These are phyloP conservation scores for Nothophaeocryptopus gaeumannii DNA, from an alignment of 2,329 filamentous ascomycete genomes.

Conservation along the genomic window DNA sequence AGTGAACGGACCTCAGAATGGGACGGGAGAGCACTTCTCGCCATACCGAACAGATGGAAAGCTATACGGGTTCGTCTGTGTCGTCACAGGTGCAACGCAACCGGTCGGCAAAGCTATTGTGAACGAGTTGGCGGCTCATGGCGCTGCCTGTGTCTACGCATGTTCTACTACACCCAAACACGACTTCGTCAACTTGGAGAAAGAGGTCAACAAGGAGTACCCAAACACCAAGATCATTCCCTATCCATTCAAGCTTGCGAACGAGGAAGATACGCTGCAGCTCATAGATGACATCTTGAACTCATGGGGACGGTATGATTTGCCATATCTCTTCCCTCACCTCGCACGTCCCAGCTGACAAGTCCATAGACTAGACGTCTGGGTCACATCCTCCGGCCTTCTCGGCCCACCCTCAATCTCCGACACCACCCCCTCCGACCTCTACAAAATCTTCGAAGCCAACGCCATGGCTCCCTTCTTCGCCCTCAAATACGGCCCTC, in stretches of 20 bases:
- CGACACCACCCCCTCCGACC: slow-evolving; percentile 54
- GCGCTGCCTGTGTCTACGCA: slow-evolving; percentile 62
- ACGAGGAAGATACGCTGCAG: slow-evolving; percentile 58
- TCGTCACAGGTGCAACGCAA: slow-evolving; percentile 61
- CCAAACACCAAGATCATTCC: slow-evolving; percentile 62
- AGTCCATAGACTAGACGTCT: slow-evolving; percentile 55
- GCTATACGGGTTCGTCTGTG: slow-evolving; percentile 63
- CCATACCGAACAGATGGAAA: slow-evolving; percentile 59
- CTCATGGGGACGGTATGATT: slow-evolving; percentile 48
- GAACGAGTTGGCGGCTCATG: slow-evolving; percentile 60
- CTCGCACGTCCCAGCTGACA: background rate
- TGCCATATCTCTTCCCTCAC: background rate
- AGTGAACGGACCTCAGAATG: slow-evolving; percentile 17
- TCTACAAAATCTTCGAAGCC: slow-evolving; percentile 59
- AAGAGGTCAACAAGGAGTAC: slow-evolving; percentile 42
- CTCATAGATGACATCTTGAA: slow-evolving; percentile 64
- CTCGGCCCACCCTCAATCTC: slow-evolving; percentile 58
- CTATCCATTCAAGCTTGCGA: slow-evolving; percentile 58
- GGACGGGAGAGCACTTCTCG: slow-evolving; percentile 48
- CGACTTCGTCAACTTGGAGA: slow-evolving; percentile 43
- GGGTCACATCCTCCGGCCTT: slow-evolving; percentile 57
- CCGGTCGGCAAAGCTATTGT: slow-evolving; percentile 61
- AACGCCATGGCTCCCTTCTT: slow-evolving; percentile 61
- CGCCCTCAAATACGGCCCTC: slow-evolving; percentile 62
- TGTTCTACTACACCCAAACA: slow-evolving; percentile 47